A percentile compares a stretch with the other conserved stretches of the same genome.
phyloP scores from a whole-genome alignment of 1,139 yeast species.

The Lodderomyces oxycetoniae region DNA sequence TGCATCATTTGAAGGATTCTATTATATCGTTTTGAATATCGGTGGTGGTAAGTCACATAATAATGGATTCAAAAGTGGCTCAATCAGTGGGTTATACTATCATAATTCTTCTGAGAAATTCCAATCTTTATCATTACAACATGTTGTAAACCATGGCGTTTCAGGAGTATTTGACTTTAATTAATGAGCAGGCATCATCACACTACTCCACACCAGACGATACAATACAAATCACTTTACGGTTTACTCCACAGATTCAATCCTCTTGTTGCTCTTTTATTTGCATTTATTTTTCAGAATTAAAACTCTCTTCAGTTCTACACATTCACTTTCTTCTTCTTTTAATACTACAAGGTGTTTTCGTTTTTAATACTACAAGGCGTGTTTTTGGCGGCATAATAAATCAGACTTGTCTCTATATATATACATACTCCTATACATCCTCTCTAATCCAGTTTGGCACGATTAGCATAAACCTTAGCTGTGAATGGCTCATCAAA shows the following conservation, averaged over 20 bases:
- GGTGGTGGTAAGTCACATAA: slow-evolving; percentile 23
- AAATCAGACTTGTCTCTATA: too few relatives aligned
- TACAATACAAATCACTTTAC: too few relatives aligned
- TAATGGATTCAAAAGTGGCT: slow-evolving; percentile 38
- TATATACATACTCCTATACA: too few relatives aligned
- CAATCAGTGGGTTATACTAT: slow-evolving; percentile 74
- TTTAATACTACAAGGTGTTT: not conserved
- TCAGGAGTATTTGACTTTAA: slow-evolving; percentile 12
- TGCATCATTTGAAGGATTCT: slow-evolving; percentile 91
- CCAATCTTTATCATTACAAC: slow-evolving; percentile 46
- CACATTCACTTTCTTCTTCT: not conserved
- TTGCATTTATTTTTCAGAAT: not conserved
- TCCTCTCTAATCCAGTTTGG: slow-evolving; percentile 10
- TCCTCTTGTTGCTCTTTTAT: not conserved
- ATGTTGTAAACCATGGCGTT: slow-evolving; percentile 30
- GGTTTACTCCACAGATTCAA: not conserved
- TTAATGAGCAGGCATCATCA: slow-evolving; percentile 3
- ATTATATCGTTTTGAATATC: slow-evolving; percentile 80
- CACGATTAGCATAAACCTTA: slow-evolving; percentile 59
- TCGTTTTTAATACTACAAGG: too few relatives aligned
- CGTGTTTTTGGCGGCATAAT: too few relatives aligned
- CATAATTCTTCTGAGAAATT: slow-evolving; percentile 74
- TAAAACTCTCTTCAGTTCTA: not conserved
- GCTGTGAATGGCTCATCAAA: slow-evolving; percentile 98
- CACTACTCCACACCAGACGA: too few relatives aligned